Evolutionary conservation across 2,329 filamentous ascomycete species (phyloP).

Genomic region (Xylaria sp.): DNA sequence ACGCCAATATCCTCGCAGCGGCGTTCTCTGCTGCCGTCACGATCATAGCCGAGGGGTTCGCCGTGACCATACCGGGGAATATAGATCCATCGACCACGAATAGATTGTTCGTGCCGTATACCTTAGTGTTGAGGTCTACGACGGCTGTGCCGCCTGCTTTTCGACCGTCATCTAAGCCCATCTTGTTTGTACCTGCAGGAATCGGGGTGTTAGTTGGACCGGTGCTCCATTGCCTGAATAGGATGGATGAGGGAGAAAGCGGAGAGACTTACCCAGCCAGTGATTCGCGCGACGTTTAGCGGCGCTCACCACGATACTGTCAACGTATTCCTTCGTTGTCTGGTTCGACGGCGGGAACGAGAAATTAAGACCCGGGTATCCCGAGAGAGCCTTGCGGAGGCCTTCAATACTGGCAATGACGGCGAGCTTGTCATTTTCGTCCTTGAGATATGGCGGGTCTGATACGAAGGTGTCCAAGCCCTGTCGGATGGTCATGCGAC

Average conservation of each 20-base stretch:
- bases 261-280: slow-evolving; percentile 54
- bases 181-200: slow-evolving; percentile 56
- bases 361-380: slow-evolving; percentile 62
- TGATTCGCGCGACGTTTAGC: slow-evolving; percentile 54
- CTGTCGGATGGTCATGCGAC: slow-evolving; percentile 64
- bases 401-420: slow-evolving; percentile 67
- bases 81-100: slow-evolving; percentile 72
- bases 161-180: slow-evolving; percentile 63
- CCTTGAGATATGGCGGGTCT: slow-evolving; percentile 62
- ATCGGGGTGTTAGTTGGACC: background rate
- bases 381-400: slow-evolving; percentile 58
- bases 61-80: slow-evolving; percentile 71
- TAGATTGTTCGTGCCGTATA: slow-evolving; percentile 72
- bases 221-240: background rate
- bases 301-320: slow-evolving; percentile 46
- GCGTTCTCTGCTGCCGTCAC: slow-evolving; percentile 49
- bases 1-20: slow-evolving; percentile 39
- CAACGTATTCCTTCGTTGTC: slow-evolving; percentile 62
- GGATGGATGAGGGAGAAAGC: background rate
- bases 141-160: slow-evolving; percentile 59
- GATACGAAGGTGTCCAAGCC: slow-evolving; percentile 63
- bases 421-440: slow-evolving; percentile 63
- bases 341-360: slow-evolving; percentile 58
- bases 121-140: slow-evolving; percentile 67
- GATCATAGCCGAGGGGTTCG: slow-evolving; percentile 62